phyloP scores from a whole-genome alignment of 352 stramenopile genomes.

The Hyaloperonospora arabidopsidis region DNA sequence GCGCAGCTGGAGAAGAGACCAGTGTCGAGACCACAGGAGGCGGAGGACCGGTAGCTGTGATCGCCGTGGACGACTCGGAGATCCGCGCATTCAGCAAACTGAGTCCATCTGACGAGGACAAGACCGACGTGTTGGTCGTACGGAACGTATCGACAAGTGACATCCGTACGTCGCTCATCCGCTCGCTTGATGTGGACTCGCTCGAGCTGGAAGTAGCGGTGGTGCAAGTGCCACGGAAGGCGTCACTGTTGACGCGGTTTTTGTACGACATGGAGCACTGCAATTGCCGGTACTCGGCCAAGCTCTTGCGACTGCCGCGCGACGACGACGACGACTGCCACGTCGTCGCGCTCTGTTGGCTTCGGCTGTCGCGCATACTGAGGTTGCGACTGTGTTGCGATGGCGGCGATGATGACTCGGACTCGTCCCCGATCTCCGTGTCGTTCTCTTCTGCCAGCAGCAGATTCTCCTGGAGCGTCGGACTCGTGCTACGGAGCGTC shows the following conservation, averaged over 20 bases:
- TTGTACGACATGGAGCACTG: constrained; percentile 85
- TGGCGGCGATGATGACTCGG: constrained; percentile 23
- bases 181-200: constrained; percentile 21
- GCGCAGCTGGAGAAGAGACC: not conserved
- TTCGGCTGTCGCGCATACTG: constrained; percentile 29
- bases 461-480: constrained; percentile 37
- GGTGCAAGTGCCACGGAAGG: constrained; percentile 17
- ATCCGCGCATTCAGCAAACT: constrained; percentile 26
- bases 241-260: constrained; percentile 47
- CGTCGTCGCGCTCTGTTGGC: constrained; percentile 20
- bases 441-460: constrained; percentile 36
- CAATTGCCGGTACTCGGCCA: constrained; percentile 70
- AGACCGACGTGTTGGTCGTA: constrained; percentile 19
- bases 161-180: constrained; percentile 28
- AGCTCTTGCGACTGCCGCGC: constrained; percentile 31
- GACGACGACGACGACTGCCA: constrained; percentile 8
- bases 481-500: constrained; percentile 31
- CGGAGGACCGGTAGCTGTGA: constrained; percentile 9
- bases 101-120: constrained; percentile 19
- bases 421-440: constrained; percentile 31
- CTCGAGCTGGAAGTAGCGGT: constrained; percentile 19
- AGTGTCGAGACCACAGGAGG: not conserved
- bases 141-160: constrained; percentile 28
- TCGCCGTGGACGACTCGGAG: constrained; percentile 24
- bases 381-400: constrained; percentile 11